Conservation (phyloP, 768 basidiomycete species). For the Galerina sulciceps region DNA sequence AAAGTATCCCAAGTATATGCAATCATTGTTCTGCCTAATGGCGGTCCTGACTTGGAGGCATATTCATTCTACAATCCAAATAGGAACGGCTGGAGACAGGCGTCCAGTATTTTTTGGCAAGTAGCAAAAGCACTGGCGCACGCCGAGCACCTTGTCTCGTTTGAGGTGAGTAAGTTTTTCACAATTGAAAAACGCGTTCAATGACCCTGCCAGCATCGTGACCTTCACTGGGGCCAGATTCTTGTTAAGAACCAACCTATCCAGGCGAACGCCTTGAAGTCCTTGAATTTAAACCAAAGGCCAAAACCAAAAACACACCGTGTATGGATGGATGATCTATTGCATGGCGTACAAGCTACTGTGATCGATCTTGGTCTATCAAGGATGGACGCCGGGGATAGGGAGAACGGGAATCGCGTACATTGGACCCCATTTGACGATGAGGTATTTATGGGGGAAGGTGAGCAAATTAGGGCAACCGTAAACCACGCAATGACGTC, state of each 20-base stretch:
- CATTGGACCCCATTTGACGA: conserved; percentile 87
- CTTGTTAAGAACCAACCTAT: conserved; percentile 65
- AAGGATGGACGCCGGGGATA: conserved; percentile 69
- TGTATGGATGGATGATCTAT: conserved; percentile 65
- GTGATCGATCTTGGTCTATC: conserved; percentile 96
- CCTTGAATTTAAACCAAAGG: conserved; percentile 37
- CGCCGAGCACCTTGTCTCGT: conserved; percentile 80
- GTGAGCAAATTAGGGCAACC: conserved; percentile 37
- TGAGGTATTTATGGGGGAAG: conserved; percentile 91
- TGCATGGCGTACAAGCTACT: conserved; percentile 75
- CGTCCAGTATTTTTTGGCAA: conserved; percentile 91
- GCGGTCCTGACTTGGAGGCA: conserved; percentile 88
- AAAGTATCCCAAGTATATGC: conserved; percentile 80
- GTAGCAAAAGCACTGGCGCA: conserved; percentile 74
- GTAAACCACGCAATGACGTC: background rate
- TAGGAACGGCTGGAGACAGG: conserved; percentile 82
- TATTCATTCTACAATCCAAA: conserved; percentile 65
- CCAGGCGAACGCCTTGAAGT: conserved; percentile 33
- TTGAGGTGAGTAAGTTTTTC: conserved; percentile 69
- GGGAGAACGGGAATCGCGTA: conserved; percentile 44
- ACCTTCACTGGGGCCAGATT: conserved; percentile 98
- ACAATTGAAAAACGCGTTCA: background rate
- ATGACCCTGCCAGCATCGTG: conserved; percentile 76
- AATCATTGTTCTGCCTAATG: conserved; percentile 89
- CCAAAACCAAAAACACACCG: conserved; percentile 26